Base-by-base conservation (phyloP, 2,329 filamentous ascomycete species). In the Sarocladiaceae sp. region DNA sequence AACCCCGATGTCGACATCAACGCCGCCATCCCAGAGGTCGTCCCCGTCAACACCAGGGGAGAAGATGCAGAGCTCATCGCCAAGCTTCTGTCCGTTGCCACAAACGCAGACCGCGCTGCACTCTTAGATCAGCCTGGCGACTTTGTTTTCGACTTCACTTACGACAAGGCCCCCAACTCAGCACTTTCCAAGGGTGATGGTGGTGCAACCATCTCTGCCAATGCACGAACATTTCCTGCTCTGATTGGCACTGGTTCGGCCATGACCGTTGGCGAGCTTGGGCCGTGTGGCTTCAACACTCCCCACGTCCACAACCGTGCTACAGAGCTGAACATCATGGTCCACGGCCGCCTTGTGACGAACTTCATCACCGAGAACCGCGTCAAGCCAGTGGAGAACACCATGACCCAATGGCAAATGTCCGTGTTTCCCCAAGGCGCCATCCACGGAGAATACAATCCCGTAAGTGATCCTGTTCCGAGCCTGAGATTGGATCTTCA, bases 401-500 rank as follows among this genome's bases (percentile, higher is more conserved):
- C 64, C 54, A 66, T 62, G 23, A 58, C 61, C 2, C 72, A 67
- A 20, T 66, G 75, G 57, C 71, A 77, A 63, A 75, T 79, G 66
- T 78, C 75, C 3, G 71, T 76, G 42, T 81, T 82, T 66, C 78
- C 75, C 58, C 72, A 75, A 61, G 80, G 79, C 26, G 69, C 72
- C 5, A 61, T 81, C 20, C 80, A 83, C 64, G 76, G 73, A 8
- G 76, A 81, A 60, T 79, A 72, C 64, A 83, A 83, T 67, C 77
- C 78, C 2, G 37, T 40, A 15, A 40, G 37, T 40, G 18, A n/a
- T n/a, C n/a, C n/a, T 36, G 33, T 36, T 36, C 12, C 7, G 5
- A 5, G 33, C 6, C 33, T 5, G 5, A 5, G 15, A 5, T 17
- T n/a, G 15, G 6, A 8, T 36, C 33, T 36, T 36, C 33, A 36